A percentile compares a stretch with the other conserved stretches of the same genome.
Evolutionary conservation across 768 basidiomycete species (phyloP).

Genomic region (Pholiota molesta): DNA sequence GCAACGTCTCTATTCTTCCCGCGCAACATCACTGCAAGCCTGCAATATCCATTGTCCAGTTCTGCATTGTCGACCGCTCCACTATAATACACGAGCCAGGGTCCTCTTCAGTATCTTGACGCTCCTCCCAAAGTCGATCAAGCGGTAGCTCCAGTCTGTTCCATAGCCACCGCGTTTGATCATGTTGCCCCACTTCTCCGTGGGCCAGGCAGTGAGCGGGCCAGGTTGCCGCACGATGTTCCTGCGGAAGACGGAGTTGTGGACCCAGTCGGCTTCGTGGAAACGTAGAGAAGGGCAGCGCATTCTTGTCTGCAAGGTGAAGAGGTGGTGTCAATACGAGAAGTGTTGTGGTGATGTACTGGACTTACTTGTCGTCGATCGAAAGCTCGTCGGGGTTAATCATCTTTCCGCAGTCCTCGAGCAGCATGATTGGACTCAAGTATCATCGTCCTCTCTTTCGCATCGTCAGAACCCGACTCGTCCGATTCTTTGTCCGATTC

Average conservation of each 20-base stretch:
- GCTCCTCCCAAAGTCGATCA: neutral
- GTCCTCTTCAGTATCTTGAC: neutral
- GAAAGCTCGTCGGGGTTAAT: slow-evolving; percentile 28
- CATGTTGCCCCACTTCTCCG: neutral
- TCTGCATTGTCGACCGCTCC: neutral
- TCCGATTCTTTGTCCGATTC: neutral
- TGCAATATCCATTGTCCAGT: neutral
- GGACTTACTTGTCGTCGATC: slow-evolving; percentile 40
- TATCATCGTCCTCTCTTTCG: slow-evolving; percentile 19
- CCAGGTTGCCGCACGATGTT: slow-evolving; percentile 30
- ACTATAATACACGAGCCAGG: neutral
- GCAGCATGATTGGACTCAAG: slow-evolving; percentile 44
- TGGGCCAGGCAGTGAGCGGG: neutral
- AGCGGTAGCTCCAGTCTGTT: neutral
- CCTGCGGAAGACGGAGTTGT: slow-evolving; percentile 36
- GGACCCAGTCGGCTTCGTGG: slow-evolving; percentile 37
- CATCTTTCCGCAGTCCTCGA: slow-evolving; percentile 44
- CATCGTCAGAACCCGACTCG: too few species aligned
- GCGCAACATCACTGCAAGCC: neutral
- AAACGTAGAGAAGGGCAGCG: slow-evolving; percentile 38
- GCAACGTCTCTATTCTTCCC: too few species aligned
- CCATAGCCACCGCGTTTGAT: neutral
- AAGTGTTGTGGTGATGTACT: neutral
- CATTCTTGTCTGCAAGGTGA: slow-evolving; percentile 38
- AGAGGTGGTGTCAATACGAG: neutral